Conservation (phyloP, 2,329 filamentous ascomycete genomes). For the Dactylellina haptotyla region DNA sequence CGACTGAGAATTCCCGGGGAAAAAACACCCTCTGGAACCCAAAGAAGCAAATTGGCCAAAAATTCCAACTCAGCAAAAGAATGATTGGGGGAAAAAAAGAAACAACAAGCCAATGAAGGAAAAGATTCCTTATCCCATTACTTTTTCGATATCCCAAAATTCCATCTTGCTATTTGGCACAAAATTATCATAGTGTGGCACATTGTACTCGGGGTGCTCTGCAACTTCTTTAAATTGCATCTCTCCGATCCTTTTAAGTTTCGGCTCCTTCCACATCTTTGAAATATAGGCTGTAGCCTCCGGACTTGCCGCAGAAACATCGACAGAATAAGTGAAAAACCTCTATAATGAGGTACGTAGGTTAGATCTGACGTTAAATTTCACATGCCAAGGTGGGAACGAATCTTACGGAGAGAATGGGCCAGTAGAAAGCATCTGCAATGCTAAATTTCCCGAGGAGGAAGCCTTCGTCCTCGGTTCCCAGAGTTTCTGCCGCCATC, state of each 20-base stretch:
- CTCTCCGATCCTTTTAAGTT: slow-evolving; percentile 36
- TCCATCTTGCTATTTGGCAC: slow-evolving; percentile 39
- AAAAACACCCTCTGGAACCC: no score
- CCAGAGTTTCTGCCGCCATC: slow-evolving; percentile 10
- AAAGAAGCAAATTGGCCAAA: no score
- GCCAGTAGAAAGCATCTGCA: slow-evolving; percentile 51
- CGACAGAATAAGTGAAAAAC: slow-evolving; percentile 45
- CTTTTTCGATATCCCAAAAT: slow-evolving; percentile 33
- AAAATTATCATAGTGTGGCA: slow-evolving; percentile 47
- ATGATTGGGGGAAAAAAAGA: no score
- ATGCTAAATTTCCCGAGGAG: slow-evolving; percentile 40
- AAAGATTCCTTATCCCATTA: slow-evolving; percentile 34
- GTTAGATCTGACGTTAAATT: background rate
- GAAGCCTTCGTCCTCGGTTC: slow-evolving; percentile 30
- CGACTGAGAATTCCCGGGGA: no score
- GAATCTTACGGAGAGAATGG: slow-evolving; percentile 31
- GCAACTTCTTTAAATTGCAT: slow-evolving; percentile 31
- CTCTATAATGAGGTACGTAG: slow-evolving; percentile 2
- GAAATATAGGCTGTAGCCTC: slow-evolving; percentile 35
- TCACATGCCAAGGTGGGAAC: background rate
- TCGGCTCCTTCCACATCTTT: slow-evolving; percentile 47
- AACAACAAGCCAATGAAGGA: no score
- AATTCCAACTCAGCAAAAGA: no score
- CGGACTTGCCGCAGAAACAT: slow-evolving; percentile 11
- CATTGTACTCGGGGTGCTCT: slow-evolving; percentile 41